A percentile compares a stretch with the other conserved stretches of the same genome.
Conservation (phyloP, 2,329 filamentous ascomycete species). For the Erysiphe pisi region DNA sequence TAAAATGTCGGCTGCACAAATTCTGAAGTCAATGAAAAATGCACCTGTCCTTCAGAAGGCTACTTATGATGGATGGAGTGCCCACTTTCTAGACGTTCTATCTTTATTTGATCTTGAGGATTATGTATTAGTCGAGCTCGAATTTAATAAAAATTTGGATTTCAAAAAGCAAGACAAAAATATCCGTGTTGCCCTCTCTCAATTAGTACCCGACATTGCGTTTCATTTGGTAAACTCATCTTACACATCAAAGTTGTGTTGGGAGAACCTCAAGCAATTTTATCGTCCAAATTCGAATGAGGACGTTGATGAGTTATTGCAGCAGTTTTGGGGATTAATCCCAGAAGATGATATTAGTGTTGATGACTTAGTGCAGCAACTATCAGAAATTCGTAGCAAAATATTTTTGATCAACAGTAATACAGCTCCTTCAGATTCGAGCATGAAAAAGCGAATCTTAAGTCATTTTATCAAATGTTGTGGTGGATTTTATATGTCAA, state of each 20-base stretch:
- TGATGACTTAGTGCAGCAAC: neutral
- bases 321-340: neutral
- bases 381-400: neutral
- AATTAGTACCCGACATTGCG: neutral
- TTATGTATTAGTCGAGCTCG: neutral
- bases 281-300: neutral
- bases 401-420: constrained; percentile 18
- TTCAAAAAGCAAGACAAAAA: neutral
- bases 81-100: neutral
- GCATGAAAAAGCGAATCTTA: neutral
- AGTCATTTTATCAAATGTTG: constrained; percentile 18
- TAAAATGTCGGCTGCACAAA: no score
- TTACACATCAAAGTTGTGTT: neutral
- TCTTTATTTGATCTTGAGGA: neutral
- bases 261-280: neutral
- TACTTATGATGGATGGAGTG: neutral
- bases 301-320: neutral
- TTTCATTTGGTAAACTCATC: neutral
- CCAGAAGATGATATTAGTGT: neutral
- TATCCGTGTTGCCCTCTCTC: neutral
- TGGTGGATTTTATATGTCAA: constrained; percentile 23
- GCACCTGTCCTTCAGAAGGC: neutral
- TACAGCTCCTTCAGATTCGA: neutral
- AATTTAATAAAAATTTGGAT: neutral
- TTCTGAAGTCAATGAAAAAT: neutral